phyloP scores from a whole-genome alignment of 805 yeast genomes.

The Komagataella pseudopastoris region DNA sequence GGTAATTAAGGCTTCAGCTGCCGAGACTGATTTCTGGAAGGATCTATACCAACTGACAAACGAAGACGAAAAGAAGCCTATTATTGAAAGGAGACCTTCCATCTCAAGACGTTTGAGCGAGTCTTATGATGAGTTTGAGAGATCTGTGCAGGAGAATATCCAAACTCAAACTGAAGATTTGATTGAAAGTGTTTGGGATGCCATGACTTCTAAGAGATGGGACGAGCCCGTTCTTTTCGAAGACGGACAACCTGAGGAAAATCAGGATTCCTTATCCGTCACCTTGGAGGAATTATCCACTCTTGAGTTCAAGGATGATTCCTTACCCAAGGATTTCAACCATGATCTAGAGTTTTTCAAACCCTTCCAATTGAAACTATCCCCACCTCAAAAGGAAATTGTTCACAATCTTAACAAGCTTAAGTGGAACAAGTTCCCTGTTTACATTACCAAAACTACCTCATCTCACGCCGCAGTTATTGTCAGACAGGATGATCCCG shows the following conservation, averaged over 20 bases:
- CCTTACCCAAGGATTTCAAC: slow-evolving; percentile 2
- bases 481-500: slow-evolving; percentile 41
- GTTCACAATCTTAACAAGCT: slow-evolving; percentile 43
- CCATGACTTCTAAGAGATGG: slow-evolving; percentile 23
- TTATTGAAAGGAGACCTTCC: slow-evolving; percentile 7
- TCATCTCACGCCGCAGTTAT: slow-evolving; percentile 77
- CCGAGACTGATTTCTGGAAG: slow-evolving; percentile 7
- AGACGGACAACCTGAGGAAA: background rate
- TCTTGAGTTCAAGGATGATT: background rate
- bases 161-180: slow-evolving; percentile 51
- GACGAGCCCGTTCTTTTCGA: slow-evolving; percentile 1
- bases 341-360: slow-evolving; percentile 3
- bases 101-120: slow-evolving; percentile 13
- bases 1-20: slow-evolving; percentile 14
- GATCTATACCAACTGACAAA: slow-evolving; percentile 5
- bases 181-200: slow-evolving; percentile 50
- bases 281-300: slow-evolving; percentile 7
- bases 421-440: slow-evolving; percentile 59
- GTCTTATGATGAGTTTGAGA: slow-evolving; percentile 14
- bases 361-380: slow-evolving; percentile 22
- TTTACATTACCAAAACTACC: slow-evolving; percentile 49
- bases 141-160: slow-evolving; percentile 25
- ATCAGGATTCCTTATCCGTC: slow-evolving; percentile 1
- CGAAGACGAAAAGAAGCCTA: slow-evolving; percentile 5
- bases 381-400: slow-evolving; percentile 33